A percentile compares a stretch with the other conserved stretches of the same genome.
These are phyloP conservation scores for Suillus weaverae DNA, from an alignment of 768 basidiomycete genomes.

Conservation along the genomic window DNA sequence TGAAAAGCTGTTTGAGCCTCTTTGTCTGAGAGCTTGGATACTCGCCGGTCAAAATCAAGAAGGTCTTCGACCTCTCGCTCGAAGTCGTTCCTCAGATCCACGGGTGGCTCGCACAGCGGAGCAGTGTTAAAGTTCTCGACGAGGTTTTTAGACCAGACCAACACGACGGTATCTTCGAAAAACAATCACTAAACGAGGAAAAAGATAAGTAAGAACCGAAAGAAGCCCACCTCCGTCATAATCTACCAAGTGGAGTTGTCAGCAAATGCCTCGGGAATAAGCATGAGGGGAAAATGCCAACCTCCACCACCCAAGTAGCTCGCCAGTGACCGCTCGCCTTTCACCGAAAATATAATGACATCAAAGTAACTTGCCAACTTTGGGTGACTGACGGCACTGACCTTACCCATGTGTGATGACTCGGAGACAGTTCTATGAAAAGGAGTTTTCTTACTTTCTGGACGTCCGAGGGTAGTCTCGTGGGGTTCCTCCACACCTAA, in stretches of 20 bases:
- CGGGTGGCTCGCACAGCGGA: conserved; percentile 42
- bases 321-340: conserved; percentile 58
- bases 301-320: conserved; percentile 75
- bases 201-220: neutral
- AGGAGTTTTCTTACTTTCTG: conserved; percentile 49
- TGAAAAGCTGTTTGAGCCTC: conserved; percentile 44
- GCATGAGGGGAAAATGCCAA: conserved; percentile 29
- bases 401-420: conserved; percentile 37
- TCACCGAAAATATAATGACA: conserved; percentile 54
- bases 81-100: conserved; percentile 46
- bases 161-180: conserved; percentile 50
- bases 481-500: conserved; percentile 59
- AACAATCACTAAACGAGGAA: neutral
- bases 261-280: conserved; percentile 3
- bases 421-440: neutral
- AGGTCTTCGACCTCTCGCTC: conserved; percentile 53
- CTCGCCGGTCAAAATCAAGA: conserved; percentile 39
- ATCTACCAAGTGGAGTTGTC: conserved; percentile 40
- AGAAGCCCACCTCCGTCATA: conserved; percentile 65
- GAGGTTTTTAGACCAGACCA: conserved; percentile 45
- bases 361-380: conserved; percentile 53
- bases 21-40: conserved; percentile 19
- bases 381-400: conserved; percentile 53
- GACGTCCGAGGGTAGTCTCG: conserved; percentile 70
- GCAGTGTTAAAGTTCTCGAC: conserved; percentile 51